Conservation (phyloP, 2,329 filamentous ascomycete genomes). For the Ceratocystis papillata region DNA sequence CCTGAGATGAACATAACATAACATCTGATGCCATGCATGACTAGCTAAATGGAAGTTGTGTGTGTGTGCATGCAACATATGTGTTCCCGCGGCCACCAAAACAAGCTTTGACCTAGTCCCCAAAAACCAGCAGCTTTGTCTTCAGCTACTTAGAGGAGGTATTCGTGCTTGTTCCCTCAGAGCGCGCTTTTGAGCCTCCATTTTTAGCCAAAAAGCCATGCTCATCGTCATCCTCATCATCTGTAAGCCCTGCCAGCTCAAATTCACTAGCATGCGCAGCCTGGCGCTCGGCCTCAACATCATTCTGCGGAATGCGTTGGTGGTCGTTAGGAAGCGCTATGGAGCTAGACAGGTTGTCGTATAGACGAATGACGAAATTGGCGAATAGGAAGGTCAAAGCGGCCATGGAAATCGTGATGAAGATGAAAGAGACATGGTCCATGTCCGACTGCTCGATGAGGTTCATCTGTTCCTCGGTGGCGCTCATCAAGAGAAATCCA, state of each 20-base stretch:
- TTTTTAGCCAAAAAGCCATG: slow-evolving; percentile 24
- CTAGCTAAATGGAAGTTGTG: not conserved
- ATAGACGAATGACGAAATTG: slow-evolving; percentile 75
- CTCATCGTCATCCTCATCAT: slow-evolving; percentile 53
- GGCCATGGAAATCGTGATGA: slow-evolving; percentile 82
- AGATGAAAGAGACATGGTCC: slow-evolving; percentile 81
- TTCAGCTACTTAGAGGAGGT: not conserved
- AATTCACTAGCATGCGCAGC: slow-evolving; percentile 82
- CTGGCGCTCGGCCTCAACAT: slow-evolving; percentile 41
- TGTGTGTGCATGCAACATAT: not conserved
- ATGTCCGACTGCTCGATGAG: slow-evolving; percentile 63
- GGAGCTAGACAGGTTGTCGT: slow-evolving; percentile 51
- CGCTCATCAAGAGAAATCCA: slow-evolving; percentile 94
- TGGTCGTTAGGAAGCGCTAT: not conserved
- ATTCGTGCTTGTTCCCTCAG: not conserved
- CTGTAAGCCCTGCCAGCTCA: slow-evolving; percentile 81
- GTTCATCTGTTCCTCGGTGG: slow-evolving; percentile 90
- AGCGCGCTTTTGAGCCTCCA: not conserved
- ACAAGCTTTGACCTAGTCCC: not conserved
- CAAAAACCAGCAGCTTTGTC: not conserved
- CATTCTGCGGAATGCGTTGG: slow-evolving; percentile 24
- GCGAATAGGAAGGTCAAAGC: slow-evolving; percentile 86
- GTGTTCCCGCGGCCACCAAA: not conserved
- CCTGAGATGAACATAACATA: not conserved
- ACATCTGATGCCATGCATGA: not conserved